These are phyloP conservation scores for Pseudogymnoascus sp. DNA, from an alignment of 2,329 filamentous ascomycete genomes.

Conservation along the genomic window DNA sequence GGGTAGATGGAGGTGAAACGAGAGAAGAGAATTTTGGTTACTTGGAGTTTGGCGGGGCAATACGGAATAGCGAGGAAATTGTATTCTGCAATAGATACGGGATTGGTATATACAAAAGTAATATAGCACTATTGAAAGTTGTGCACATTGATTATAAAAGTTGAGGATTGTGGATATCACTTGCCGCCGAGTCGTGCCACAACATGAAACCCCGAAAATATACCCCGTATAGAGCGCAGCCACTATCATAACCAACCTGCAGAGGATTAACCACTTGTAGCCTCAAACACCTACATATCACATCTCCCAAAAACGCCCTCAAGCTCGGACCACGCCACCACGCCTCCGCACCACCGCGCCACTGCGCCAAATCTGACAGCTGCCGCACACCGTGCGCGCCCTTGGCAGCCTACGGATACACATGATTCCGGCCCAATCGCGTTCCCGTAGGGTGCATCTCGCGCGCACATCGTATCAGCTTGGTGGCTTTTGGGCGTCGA, in stretches of 20 bases:
- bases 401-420: no score
- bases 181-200: neutral
- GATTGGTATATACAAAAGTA: neutral
- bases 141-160: neutral
- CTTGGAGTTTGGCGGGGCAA: neutral
- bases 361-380: neutral
- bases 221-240: neutral
- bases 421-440: no score
- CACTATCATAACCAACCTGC: neutral
- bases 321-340: neutral
- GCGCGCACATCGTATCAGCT: no score
- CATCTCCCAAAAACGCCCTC: neutral
- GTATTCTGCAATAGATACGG: neutral
- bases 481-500: no score
- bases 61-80: neutral
- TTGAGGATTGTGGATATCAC: neutral
- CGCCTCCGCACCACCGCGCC: neutral
- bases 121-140: neutral
- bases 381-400: neutral
- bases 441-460: no score
- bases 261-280: neutral
- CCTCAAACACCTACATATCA: neutral
- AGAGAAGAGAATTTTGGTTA: neutral
- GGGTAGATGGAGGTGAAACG: neutral
- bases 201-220: neutral